These are phyloP conservation scores for Cnidoscolus chayamansa DNA, from an alignment of 441 rosid species.

Conservation along the genomic window DNA sequence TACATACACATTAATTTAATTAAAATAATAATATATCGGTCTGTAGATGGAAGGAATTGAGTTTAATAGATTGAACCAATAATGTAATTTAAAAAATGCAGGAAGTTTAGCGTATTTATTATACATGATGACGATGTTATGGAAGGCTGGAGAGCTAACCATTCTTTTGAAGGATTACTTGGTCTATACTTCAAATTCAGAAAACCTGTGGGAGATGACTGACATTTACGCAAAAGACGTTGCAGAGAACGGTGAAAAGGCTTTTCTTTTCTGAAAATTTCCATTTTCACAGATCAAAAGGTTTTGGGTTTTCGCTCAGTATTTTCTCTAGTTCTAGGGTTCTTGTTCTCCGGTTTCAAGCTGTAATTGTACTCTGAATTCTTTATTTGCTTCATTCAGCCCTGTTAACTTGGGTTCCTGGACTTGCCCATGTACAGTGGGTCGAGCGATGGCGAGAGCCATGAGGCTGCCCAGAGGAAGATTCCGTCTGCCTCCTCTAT, in stretches of 20 bases:
- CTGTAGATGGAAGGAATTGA: too few relatives aligned
- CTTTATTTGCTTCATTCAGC: constrained; percentile 16
- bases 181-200: neutral
- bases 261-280: neutral
- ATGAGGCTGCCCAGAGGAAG: constrained; percentile 77
- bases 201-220: neutral
- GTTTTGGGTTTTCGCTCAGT: constrained; percentile 18
- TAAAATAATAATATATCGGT: too few relatives aligned
- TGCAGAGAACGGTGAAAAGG: neutral
- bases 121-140: neutral
- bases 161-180: too few relatives aligned
- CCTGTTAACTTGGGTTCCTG: neutral
- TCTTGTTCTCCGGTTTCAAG: constrained; percentile 4
- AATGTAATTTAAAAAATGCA: too few relatives aligned
- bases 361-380: constrained; percentile 9
- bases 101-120: too few relatives aligned
- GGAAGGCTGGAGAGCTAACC: neutral
- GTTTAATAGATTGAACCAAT: too few relatives aligned
- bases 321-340: neutral
- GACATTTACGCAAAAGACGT: neutral
- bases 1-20: too few relatives aligned
- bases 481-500: constrained; percentile 90
- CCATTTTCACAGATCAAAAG: constrained; percentile 15
- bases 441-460: constrained; percentile 93
- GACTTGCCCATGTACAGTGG: constrained; percentile 67